Evolutionary conservation across 331 rosid genomes (phyloP).

Genomic region (Telfairia occidentalis): DNA sequence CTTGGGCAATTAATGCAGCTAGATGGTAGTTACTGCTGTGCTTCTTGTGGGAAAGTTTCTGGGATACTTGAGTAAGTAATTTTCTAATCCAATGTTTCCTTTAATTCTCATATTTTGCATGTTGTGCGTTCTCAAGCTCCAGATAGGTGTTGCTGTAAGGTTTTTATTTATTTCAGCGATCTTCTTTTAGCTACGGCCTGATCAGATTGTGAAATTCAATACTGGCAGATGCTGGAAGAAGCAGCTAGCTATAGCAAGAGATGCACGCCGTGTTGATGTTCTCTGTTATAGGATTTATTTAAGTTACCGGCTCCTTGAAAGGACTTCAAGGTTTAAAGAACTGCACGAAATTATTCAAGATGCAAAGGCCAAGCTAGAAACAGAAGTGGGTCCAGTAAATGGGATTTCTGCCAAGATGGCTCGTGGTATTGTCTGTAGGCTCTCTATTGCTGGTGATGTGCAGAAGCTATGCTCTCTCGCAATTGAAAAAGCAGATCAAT

Average conservation of each 20-base stretch:
- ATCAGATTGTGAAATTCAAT: conserved; percentile 20
- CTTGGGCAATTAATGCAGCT: conserved; percentile 95
- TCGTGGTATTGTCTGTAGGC: conserved; percentile 94
- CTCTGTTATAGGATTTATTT: conserved; percentile 87
- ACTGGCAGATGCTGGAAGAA: conserved; percentile 85
- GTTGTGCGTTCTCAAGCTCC: not conserved
- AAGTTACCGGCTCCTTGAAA: conserved; percentile 79
- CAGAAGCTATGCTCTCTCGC: conserved; percentile 88
- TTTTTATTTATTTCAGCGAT: not conserved
- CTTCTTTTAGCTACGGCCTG: conserved; percentile 14
- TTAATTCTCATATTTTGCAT: conserved; percentile 6
- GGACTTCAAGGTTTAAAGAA: conserved; percentile 74
- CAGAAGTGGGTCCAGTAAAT: conserved; percentile 80
- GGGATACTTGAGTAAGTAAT: conserved; percentile 88
- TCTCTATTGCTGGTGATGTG: conserved; percentile 72
- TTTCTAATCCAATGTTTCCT: conserved; percentile 15
- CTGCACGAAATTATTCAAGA: conserved; percentile 65
- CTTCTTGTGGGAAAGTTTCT: conserved; percentile 94
- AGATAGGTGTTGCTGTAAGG: not conserved
- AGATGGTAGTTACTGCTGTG: conserved; percentile 98
- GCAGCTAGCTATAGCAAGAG: conserved; percentile 80
- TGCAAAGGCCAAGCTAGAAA: conserved; percentile 81
- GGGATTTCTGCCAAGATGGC: conserved; percentile 93
- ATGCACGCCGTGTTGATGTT: conserved; percentile 90
- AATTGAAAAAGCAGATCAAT: conserved; percentile 71